These are phyloP conservation scores for Pleurotus eryngii DNA, from an alignment of 768 basidiomycete genomes.

Conservation along the genomic window DNA sequence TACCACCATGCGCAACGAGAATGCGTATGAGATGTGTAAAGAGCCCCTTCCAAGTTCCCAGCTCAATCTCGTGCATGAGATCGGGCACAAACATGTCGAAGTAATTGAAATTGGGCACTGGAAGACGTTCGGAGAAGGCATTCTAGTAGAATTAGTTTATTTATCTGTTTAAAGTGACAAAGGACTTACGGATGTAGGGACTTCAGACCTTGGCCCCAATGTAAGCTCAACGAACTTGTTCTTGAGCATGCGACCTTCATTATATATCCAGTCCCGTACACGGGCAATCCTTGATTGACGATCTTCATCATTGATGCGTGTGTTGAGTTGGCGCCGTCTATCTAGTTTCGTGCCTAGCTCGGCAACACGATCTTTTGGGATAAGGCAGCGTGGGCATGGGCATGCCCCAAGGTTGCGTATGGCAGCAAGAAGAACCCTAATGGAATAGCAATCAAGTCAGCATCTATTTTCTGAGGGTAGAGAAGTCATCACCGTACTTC, in stretches of 20 bases:
- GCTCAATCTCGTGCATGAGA: slow-evolving; percentile 23
- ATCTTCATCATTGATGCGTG: neutral
- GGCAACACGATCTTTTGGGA: neutral
- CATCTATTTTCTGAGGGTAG: too few species aligned
- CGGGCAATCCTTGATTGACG: neutral
- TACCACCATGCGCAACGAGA: slow-evolving; percentile 22
- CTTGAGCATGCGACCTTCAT: neutral
- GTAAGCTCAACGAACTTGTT: neutral
- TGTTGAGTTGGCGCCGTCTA: neutral
- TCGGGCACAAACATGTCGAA: slow-evolving; percentile 39
- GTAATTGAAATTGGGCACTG: slow-evolving; percentile 30
- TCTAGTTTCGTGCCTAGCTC: slow-evolving; percentile 18
- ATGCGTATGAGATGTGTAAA: slow-evolving; percentile 23
- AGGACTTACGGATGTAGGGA: slow-evolving; percentile 5
- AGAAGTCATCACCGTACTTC: neutral
- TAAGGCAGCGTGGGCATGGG: slow-evolving; percentile 8
- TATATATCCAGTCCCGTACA: neutral
- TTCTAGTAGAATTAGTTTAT: slow-evolving; percentile 11
- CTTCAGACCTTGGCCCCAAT: neutral
- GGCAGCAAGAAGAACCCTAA: neutral
- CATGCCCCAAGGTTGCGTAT: neutral
- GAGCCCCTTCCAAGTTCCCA: too few species aligned
- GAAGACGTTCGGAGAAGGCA: slow-evolving; percentile 24
- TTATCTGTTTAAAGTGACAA: too few species aligned
- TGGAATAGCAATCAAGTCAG: neutral